These are phyloP conservation scores for Tylopilus rubrobrunneus DNA, from an alignment of 768 basidiomycete genomes.

Conservation along the genomic window DNA sequence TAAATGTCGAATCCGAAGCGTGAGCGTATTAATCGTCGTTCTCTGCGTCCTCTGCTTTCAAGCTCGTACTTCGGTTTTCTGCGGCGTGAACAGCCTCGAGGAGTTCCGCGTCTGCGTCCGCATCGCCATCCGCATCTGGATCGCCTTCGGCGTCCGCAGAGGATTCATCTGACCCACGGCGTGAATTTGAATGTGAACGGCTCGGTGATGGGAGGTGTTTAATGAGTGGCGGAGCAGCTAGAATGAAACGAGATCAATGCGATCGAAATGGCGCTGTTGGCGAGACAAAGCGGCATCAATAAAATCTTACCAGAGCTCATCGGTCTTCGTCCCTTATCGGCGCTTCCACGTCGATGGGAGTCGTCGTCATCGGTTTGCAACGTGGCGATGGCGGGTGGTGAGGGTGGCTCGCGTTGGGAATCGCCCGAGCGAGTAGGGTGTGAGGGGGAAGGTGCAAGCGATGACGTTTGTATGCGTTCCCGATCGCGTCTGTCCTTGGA, in stretches of 20 bases:
- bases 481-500: conserved; percentile 27
- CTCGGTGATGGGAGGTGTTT: conserved; percentile 27
- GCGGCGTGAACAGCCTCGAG: conserved; percentile 51
- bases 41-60: conserved; percentile 28
- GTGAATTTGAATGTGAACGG: conserved; percentile 22
- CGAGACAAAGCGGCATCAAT: background rate
- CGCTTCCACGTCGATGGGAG: conserved; percentile 15
- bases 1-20: background rate
- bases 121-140: conserved; percentile 38
- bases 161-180: conserved; percentile 26
- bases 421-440: conserved; percentile 13
- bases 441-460: conserved; percentile 17
- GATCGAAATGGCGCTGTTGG: conserved; percentile 2
- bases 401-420: conserved; percentile 29
- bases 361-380: conserved; percentile 27
- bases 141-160: conserved; percentile 30
- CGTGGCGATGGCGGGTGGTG: conserved; percentile 32
- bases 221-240: conserved; percentile 13
- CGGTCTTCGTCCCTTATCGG: conserved; percentile 28
- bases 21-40: conserved; percentile 17
- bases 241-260: background rate
- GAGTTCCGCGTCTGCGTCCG: conserved; percentile 42
- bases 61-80: conserved; percentile 38
- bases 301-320: conserved; percentile 25
- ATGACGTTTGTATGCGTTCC: conserved; percentile 24